Conservation (phyloP, 1,284 basidiomycete genomes). For the Agaricales sp. region DNA sequence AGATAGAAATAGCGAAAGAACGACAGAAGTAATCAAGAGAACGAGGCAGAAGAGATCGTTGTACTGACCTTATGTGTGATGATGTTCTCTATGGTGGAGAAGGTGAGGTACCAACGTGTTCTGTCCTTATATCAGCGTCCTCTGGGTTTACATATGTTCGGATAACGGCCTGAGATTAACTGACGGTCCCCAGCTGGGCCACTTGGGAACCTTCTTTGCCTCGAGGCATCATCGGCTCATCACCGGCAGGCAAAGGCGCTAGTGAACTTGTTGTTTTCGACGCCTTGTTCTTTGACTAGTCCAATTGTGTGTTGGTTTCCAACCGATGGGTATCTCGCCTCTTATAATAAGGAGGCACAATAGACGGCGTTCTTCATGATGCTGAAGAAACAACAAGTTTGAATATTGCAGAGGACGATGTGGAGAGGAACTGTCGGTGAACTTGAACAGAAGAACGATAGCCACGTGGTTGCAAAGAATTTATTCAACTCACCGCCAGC, state of each 20-base stretch:
- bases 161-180: constrained; percentile 1
- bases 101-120: constrained; percentile 40
- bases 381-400: no score
- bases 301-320: no score
- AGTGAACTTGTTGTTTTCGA: background rate
- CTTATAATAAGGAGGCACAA: no score
- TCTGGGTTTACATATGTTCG: background rate
- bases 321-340: no score
- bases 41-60: background rate
- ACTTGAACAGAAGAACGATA: no score
- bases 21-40: constrained; percentile 8
- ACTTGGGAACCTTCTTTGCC: background rate
- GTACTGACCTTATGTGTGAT: background rate
- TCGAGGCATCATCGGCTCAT: constrained; percentile 3
- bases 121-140: constrained; percentile 1
- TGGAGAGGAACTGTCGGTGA: no score
- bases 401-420: no score
- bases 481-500: no score
- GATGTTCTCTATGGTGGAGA: constrained; percentile 18
- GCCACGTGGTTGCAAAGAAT: no score
- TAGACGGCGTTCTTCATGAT: no score
- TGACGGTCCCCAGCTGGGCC: background rate
- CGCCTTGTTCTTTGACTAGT: no score
- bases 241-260: background rate
- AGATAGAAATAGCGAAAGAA: constrained; percentile 14